Percentiles rank a stretch among this genome's conserved stretches.
Evolutionary conservation across 257 asterid species (phyloP).

Genomic region (Nicotiana paniculata): DNA sequence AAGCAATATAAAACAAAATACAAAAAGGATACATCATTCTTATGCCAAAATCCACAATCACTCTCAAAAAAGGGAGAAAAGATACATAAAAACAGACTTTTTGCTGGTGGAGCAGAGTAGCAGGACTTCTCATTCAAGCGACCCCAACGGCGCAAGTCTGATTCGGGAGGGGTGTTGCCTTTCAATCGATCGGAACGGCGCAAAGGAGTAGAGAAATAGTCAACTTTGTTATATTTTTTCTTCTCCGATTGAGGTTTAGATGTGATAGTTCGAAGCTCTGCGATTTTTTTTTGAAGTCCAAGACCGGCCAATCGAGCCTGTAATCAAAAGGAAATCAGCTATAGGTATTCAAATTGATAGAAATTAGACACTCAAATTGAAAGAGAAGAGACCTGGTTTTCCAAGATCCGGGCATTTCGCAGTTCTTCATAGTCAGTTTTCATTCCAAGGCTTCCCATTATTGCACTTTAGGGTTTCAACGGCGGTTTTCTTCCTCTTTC

Average conservation of each 20-base stretch:
- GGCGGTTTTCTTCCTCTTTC: neutral
- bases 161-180: conserved; percentile 24
- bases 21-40: neutral
- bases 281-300: conserved; percentile 7
- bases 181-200: conserved; percentile 18
- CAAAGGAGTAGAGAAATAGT: conserved; percentile 7
- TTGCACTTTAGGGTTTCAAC: neutral
- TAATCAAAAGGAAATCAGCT: neutral
- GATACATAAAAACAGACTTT: conserved; percentile 17
- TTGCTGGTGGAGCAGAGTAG: conserved; percentile 5
- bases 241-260: conserved; percentile 5
- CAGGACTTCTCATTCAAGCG: conserved; percentile 41
- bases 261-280: conserved; percentile 5
- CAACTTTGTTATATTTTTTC: conserved; percentile 10
- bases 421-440: conserved; percentile 53
- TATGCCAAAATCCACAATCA: neutral
- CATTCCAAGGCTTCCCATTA: conserved; percentile 52
- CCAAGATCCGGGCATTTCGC: conserved; percentile 43
- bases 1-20: neutral
- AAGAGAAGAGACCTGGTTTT: conserved; percentile 5
- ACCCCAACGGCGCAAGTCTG: conserved; percentile 50
- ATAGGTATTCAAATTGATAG: neutral
- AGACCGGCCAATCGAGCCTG: conserved; percentile 4
- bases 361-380: neutral
- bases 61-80: neutral